These are phyloP conservation scores for Pythium myriotylum DNA, from an alignment of 352 stramenopile species.

Conservation along the genomic window DNA sequence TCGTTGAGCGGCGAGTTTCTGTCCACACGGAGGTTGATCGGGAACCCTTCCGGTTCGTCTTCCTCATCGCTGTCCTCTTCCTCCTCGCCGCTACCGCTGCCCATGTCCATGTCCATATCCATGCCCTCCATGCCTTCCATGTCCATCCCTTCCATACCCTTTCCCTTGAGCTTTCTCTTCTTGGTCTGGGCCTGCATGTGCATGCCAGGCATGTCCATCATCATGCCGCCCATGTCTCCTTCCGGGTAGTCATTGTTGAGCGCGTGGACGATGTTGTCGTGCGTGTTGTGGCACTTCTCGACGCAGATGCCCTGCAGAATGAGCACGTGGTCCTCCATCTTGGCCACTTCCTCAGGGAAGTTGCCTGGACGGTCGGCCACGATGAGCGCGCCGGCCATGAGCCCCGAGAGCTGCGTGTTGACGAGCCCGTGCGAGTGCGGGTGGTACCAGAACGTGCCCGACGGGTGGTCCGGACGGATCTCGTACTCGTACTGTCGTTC, in stretches of 20 bases:
- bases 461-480: conserved; percentile 67
- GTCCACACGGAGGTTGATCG: conserved; percentile 46
- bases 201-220: no score
- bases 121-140: conserved; percentile 19
- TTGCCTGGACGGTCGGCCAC: conserved; percentile 62
- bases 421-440: conserved; percentile 72
- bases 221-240: conserved; percentile 12
- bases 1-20: conserved; percentile 61
- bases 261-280: conserved; percentile 59
- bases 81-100: conserved; percentile 10
- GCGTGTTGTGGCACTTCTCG: conserved; percentile 64
- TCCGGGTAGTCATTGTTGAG: conserved; percentile 57
- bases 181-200: no score
- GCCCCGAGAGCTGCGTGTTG: conserved; percentile 73
- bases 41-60: conserved; percentile 33
- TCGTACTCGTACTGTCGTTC: conserved; percentile 63
- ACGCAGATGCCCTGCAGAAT: conserved; percentile 72
- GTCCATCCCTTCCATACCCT: no score
- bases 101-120: conserved; percentile 7
- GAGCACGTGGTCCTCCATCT: conserved; percentile 68
- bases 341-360: conserved; percentile 48
- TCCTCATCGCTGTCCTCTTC: conserved; percentile 24
- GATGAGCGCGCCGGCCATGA: conserved; percentile 73
- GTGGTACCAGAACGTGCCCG: conserved; percentile 85
- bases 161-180: no score